Evolutionary conservation across 2,329 filamentous ascomycete genomes (phyloP), one percentile per base, ranked within the genome.

Genomic region (Alternaria novae-zelandiae): DNA sequence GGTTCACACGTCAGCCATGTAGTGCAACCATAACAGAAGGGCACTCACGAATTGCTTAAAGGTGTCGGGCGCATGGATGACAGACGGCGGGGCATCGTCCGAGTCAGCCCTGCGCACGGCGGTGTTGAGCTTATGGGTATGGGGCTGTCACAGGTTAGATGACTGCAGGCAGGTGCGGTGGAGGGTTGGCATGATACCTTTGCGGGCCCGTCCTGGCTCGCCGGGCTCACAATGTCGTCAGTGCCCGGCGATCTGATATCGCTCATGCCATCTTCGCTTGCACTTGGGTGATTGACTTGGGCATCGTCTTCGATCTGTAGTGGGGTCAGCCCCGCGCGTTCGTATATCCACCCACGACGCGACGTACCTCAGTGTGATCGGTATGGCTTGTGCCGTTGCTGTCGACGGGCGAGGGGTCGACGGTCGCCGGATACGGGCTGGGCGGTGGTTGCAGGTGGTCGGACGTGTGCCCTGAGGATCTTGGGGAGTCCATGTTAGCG

Each of bases 51-150:
- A 97, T 70, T 88, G 88, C 59, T 88, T 87, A 79, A 96, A 97
- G 65, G 91, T 92, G 68, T 93, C 86, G 0, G 94, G 94, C 15
- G 92, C 93, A 83, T 97, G 94, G 70, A 97, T 97, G 58, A 97
- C 94, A 1, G 94, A 97, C 57, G 93, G 87, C 23, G 93, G 90
- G 70, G 94, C 93, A 69, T 97, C 93, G 65, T 89, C 89, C 23
- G 86, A 86, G 57, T 76, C 89, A 83, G 78, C 90, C 73, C 81
- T 66, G 55, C 78, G 75, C 49, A 71, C 65, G 28, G 78, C 71
- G 8, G 84, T 87, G 65, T 86, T 80, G 53, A 87, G 79, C 74
- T 80, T 81, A 21, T 75, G 76, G 54, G 82, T 81, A 28, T 75
- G 76, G 50, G 82, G 80, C 74, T 80, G 75, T 54, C 65, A 45